Evolutionary conservation across 2,329 filamentous ascomycete genomes (phyloP).

Genomic region (Colletotrichum sp.): DNA sequence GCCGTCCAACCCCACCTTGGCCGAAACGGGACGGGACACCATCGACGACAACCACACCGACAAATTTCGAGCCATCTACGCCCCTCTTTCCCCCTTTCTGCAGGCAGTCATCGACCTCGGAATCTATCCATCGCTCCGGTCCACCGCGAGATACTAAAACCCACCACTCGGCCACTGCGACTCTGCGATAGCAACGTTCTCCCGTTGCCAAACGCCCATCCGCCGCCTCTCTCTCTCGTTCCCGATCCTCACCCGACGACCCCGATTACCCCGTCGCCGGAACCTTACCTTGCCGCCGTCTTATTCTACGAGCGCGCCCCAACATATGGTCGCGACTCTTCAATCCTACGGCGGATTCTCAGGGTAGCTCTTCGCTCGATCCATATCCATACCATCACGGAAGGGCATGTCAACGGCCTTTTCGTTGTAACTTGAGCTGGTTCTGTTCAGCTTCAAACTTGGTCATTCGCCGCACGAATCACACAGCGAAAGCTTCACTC

Average conservation of each 20-base stretch:
- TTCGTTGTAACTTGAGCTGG: not conserved
- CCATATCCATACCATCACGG: not conserved
- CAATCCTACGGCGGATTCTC: not conserved
- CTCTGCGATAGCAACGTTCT: not conserved
- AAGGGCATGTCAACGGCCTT: not conserved
- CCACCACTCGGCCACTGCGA: not conserved
- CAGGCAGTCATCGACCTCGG: constrained; percentile 1
- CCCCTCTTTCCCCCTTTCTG: constrained; percentile 18
- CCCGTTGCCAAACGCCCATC: not conserved
- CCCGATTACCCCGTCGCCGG: not conserved
- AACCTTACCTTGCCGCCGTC: not conserved
- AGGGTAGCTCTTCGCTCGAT: not conserved
- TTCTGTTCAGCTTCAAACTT: not conserved
- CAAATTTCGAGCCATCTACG: constrained; percentile 17
- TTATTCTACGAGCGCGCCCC: not conserved
- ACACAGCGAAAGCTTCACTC: not conserved
- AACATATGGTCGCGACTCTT: not conserved
- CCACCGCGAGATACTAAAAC: constrained; percentile 3
- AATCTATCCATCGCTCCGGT: not conserved
- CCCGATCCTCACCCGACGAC: constrained; percentile 4
- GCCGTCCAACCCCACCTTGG: constrained; percentile 20
- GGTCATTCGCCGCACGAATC: not conserved
- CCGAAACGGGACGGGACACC: constrained; percentile 20
- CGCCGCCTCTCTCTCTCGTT: not conserved
- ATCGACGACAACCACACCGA: constrained; percentile 18